Conservation (phyloP, 2,329 filamentous ascomycete species). For the Aspergillus sp. region DNA sequence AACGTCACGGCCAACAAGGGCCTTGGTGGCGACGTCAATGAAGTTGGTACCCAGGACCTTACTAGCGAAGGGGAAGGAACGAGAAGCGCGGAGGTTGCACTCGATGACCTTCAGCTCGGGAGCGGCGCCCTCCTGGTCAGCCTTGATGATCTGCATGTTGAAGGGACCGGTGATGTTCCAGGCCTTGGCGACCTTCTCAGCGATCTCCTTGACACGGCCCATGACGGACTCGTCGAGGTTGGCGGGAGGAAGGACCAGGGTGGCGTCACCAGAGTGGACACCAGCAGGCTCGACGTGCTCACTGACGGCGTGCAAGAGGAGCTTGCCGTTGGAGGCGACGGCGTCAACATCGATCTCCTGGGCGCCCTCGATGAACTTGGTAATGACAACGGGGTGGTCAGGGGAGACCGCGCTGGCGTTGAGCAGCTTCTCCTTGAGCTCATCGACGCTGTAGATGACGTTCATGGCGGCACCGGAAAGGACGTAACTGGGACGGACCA, state of each 20-base stretch:
- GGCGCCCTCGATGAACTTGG: slow-evolving; percentile 95
- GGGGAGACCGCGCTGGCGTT: slow-evolving; percentile 88
- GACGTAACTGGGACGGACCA: slow-evolving; percentile 93
- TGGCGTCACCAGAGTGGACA: slow-evolving; percentile 97
- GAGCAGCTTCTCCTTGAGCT: slow-evolving; percentile 92
- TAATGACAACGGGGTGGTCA: slow-evolving; percentile 97
- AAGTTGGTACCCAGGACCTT: slow-evolving; percentile 97
- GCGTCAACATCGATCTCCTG: slow-evolving; percentile 96
- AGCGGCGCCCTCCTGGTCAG: slow-evolving; percentile 70
- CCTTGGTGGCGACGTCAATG: slow-evolving; percentile 92
- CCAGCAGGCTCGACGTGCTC: slow-evolving; percentile 97
- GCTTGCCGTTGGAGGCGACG: slow-evolving; percentile 80
- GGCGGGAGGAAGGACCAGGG: slow-evolving; percentile 83
- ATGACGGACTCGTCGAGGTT: slow-evolving; percentile 75
- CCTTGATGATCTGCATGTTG: slow-evolving; percentile 99
- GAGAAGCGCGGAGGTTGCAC: slow-evolving; percentile 95
- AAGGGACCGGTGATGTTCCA: slow-evolving; percentile 98
- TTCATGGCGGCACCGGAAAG: slow-evolving; percentile 98
- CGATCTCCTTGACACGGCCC: slow-evolving; percentile 90
- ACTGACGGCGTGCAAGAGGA: slow-evolving; percentile 87
- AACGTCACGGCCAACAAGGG: slow-evolving; percentile 80
- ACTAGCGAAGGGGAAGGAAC: slow-evolving; percentile 97
- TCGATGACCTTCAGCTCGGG: slow-evolving; percentile 91
- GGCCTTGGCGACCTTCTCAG: slow-evolving; percentile 91
- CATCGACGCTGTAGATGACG: slow-evolving; percentile 81